Evolutionary conservation across 306 rosid species (phyloP).

Genomic region (Phaseolus lunatus): DNA sequence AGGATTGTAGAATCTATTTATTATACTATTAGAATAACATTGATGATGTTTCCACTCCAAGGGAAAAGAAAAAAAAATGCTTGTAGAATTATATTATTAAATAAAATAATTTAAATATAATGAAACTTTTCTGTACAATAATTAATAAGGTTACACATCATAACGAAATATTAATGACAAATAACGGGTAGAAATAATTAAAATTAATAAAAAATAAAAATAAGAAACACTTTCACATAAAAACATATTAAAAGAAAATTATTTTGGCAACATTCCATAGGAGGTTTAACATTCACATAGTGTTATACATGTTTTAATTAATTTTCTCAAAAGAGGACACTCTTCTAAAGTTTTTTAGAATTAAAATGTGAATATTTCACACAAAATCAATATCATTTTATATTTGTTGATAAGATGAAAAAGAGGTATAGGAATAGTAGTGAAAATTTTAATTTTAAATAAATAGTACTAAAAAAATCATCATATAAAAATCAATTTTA

Average conservation of each 20-base stretch:
- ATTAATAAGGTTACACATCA: background rate
- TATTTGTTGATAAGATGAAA: background rate
- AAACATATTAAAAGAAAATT: too few species aligned
- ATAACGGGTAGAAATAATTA: background rate
- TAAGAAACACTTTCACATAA: too few species aligned
- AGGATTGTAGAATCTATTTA: background rate
- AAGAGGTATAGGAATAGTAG: background rate
- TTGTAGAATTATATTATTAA: background rate
- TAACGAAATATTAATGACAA: too few species aligned
- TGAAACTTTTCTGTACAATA: background rate
- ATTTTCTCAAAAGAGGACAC: background rate
- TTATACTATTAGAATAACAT: background rate
- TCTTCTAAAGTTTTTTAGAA: too few species aligned
- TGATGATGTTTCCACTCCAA: background rate
- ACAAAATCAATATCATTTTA: background rate
- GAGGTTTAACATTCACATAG: background rate
- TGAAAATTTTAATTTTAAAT: too few species aligned
- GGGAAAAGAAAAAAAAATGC: conserved; percentile 3
- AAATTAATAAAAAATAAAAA: too few species aligned
- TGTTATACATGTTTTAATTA: background rate
- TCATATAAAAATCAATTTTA: too few species aligned
- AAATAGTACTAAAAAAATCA: too few species aligned
- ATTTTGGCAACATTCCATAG: too few species aligned
- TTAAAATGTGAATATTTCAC: too few species aligned
- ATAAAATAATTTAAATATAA: background rate